Evolutionary conservation across 306 rosid species (phyloP), one percentile per base, ranked within the genome.

Genomic region (Comarum palustre): DNA sequence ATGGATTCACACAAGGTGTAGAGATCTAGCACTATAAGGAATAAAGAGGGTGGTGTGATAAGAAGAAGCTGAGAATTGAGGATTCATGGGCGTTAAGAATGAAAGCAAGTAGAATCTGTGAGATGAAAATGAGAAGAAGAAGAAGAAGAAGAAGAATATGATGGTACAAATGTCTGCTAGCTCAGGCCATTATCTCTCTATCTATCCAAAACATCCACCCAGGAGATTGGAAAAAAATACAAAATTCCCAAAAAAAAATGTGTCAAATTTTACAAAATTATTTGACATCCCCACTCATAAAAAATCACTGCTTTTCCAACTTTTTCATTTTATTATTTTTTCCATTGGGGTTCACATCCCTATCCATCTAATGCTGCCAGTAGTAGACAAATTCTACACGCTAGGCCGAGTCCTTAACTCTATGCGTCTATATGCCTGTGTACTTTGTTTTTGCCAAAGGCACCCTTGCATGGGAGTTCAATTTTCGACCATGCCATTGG

Each of bases 361-460:
- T 73, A 78, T 88, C 90, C 81, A 52, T 76, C 87, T 87, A 73
- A 51, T 51, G 58, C 27, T 73, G 69, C 69, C 74, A 81, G 78
- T 69, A 81, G 78, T 69, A 55, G 83, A 80, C 97, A 90, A 89
- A 72, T 86, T 83, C 84, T 47, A 85, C 96, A 91, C 97, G 94
- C 92, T 68, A 93, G 48, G 29, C 68, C 27, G 17, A 79, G 78
- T 83, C 88, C 83, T 84, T 82, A 89, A 71, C 80, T 79, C 83
- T 82, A 50, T 82, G 83, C 43, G 77, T 45, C 74, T 73, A 73
- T 77, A 70, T 67, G 65, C 74, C 89, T 2, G 45, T 2, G 45
- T 84, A 83, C 10, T 75, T 79, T 38, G 1, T 16, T 1, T 22
- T 61, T 46, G 75, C 38, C 88, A 76, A 43, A 83, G 85, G 75